Evolutionary conservation across 2,329 filamentous ascomycete genomes (phyloP).

Genomic region (Trichoderma polysporum): DNA sequence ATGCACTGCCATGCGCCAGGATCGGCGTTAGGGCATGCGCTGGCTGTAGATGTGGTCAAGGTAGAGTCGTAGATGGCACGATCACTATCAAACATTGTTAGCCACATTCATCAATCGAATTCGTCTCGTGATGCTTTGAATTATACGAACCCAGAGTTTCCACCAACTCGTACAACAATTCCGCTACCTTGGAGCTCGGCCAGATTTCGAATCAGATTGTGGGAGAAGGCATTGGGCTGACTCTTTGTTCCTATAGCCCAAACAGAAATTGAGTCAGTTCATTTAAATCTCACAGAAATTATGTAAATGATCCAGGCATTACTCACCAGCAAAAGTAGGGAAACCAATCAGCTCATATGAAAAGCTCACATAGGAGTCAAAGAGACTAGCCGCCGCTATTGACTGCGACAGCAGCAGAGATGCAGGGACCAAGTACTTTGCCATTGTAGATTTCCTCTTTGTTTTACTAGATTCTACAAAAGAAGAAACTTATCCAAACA

Average conservation of each 20-base stretch:
- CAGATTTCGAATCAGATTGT: conserved; percentile 25
- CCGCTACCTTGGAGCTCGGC: conserved; percentile 23
- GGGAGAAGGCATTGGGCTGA: conserved; percentile 23
- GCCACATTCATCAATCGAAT: background rate
- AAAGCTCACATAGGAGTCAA: conserved; percentile 24
- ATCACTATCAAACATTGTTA: conserved; percentile 21
- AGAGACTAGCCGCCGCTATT: conserved; percentile 16
- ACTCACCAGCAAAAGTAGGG: conserved; percentile 25
- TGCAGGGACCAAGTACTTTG: conserved; percentile 15
- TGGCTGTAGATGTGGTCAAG: conserved; percentile 25
- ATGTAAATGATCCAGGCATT: background rate
- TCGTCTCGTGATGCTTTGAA: background rate
- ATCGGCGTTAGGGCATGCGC: conserved; percentile 26
- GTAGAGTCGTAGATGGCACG: conserved; percentile 28
- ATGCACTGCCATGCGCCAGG: conserved; percentile 28
- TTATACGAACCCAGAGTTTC: conserved; percentile 25
- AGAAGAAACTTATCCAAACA: background rate
- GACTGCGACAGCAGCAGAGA: conserved; percentile 21
- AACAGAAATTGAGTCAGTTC: background rate
- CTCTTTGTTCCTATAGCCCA: conserved; percentile 22
- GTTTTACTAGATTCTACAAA: background rate
- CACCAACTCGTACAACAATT: conserved; percentile 25
- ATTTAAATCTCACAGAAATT: background rate
- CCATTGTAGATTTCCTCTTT: conserved; percentile 5
- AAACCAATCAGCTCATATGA: conserved; percentile 27